Evolutionary conservation across 1,139 yeast genomes (phyloP), one percentile per base, ranked within the genome.

Genomic region (Hemisphaericaspora xylofermentans): DNA sequence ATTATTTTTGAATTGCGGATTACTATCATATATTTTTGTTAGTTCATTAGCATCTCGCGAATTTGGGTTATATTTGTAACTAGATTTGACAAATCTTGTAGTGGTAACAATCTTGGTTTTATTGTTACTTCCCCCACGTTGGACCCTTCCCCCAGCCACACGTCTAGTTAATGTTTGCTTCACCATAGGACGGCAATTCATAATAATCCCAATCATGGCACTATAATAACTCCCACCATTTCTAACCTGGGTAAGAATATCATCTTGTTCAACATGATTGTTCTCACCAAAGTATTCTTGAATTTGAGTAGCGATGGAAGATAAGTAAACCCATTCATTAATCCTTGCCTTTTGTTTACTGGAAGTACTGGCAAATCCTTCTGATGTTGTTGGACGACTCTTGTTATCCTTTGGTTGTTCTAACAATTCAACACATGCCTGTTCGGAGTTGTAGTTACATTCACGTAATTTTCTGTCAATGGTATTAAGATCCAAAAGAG

Each of bases 141-240:
- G 67, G 12, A 59, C 67, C 33, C 65, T 40, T 5, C 64, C 58
- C 3, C 61, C 60, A 16, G 43, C 40, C 7, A 18, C 25, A 9
- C 22, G 36, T 27, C 9, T 26, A 6, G 47, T 38, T 3, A 33
- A 28, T 10, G 37, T 32, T 18, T 36, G 40, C 30, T 38, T 36
- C 7, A 32, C 31, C 36, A 21, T 39, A 8, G 47, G 48, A 24
- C 43, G 45, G 16, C 44, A 53, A 32, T 52, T 57, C 36, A 39
- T 50, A 15, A 71, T 53, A 5, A 71, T 51, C 15, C 63, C 68
- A 18, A 60, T 53, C 29, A 71, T 48, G 2, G 71, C 51, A 21
- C 50, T 51, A 3, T 53, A 36, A 25, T 59, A 52, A 34, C 61
- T 54, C 10, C 56, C 53, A 37, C 49, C 45, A 29, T 43, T 43